Percentiles rank a stretch among this genome's conserved stretches.
Evolutionary conservation across 176 grass and related monocot genomes (phyloP).

Genomic region (Ampelocalamus luodianensis): DNA sequence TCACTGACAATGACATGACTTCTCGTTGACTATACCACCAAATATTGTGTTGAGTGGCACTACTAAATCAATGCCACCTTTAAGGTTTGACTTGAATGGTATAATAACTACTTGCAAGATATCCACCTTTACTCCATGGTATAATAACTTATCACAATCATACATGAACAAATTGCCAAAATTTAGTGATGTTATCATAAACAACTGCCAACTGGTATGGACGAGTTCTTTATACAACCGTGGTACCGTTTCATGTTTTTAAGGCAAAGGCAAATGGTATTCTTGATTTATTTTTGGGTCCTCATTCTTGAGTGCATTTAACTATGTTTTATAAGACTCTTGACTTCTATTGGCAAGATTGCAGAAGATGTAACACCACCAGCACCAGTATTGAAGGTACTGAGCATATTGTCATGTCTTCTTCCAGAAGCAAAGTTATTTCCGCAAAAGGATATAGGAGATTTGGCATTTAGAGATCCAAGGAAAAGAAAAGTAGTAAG

Average conservation of each 20-base stretch:
- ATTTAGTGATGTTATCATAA: slow-evolving; percentile 6
- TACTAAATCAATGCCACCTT: neutral
- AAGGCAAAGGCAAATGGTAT: neutral
- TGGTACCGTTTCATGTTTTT: neutral
- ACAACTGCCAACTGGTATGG: neutral
- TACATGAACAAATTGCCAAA: neutral
- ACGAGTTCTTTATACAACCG: neutral
- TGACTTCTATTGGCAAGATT: slow-evolving; percentile 84
- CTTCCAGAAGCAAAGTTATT: slow-evolving; percentile 94
- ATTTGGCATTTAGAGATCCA: slow-evolving; percentile 92
- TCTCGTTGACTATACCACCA: neutral
- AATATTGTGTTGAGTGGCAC: slow-evolving; percentile 15
- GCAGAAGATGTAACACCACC: slow-evolving; percentile 96
- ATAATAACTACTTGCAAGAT: neutral
- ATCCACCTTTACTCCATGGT: neutral
- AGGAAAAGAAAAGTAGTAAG: slow-evolving; percentile 86
- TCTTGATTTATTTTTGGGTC: neutral
- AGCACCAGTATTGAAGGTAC: slow-evolving; percentile 69
- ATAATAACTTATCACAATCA: slow-evolving; percentile 1
- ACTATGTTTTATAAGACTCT: slow-evolving; percentile 39
- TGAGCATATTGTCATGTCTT: slow-evolving; percentile 83
- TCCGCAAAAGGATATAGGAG: slow-evolving; percentile 89
- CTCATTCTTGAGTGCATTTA: slow-evolving; percentile 27
- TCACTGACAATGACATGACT: neutral
- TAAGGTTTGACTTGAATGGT: slow-evolving; percentile 6